phyloP scores from a whole-genome alignment of 805 yeast species.

The Ogataea henricii region DNA sequence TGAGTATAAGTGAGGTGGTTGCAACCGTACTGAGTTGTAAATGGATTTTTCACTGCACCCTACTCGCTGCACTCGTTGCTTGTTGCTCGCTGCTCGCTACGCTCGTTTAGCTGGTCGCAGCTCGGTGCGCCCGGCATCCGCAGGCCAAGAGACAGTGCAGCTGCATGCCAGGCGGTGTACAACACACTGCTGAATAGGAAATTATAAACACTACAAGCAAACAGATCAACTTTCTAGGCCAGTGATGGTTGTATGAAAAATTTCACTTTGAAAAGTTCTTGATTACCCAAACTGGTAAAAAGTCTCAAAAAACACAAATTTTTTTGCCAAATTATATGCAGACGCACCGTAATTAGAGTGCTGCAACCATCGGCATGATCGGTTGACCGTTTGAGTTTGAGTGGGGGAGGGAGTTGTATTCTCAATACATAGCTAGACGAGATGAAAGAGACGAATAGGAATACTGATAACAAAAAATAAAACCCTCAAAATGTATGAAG shows the following conservation, averaged over 20 bases:
- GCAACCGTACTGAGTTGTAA: too few species aligned
- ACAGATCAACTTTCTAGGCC: neutral
- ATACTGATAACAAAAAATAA: neutral
- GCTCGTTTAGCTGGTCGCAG: too few species aligned
- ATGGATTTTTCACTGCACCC: too few species aligned
- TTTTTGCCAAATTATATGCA: conserved; percentile 3
- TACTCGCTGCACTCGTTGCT: too few species aligned
- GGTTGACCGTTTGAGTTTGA: neutral
- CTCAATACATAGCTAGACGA: neutral
- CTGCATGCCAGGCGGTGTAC: neutral
- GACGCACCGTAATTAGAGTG: neutral
- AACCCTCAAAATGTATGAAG: neutral
- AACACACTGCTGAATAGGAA: neutral
- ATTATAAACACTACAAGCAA: neutral
- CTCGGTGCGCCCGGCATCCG: too few species aligned
- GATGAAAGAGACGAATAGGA: neutral
- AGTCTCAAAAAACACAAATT: neutral
- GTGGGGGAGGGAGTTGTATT: neutral
- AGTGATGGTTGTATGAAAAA: conserved; percentile 4
- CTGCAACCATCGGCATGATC: neutral
- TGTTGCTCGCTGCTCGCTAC: too few species aligned
- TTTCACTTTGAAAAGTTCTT: conserved; percentile 5
- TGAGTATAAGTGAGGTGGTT: too few species aligned
- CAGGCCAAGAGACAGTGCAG: too few species aligned
- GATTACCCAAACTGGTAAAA: conserved; percentile 7